These are phyloP conservation scores for Chaetomium globosum DNA, from an alignment of 2,329 filamentous ascomycete species.

Conservation along the genomic window DNA sequence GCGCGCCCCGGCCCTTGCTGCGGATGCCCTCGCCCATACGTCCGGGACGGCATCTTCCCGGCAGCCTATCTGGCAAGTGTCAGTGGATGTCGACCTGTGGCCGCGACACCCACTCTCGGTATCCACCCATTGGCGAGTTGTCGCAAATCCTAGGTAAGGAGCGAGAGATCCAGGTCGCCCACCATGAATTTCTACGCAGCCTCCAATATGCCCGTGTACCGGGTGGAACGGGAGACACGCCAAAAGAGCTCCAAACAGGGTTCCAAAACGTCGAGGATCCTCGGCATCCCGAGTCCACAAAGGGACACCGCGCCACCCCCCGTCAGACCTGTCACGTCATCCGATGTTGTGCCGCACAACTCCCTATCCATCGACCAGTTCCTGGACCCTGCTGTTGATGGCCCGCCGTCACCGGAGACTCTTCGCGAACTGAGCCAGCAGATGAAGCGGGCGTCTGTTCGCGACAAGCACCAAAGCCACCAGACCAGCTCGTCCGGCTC, in stretches of 20 bases:
- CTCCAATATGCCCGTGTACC: conserved; percentile 37
- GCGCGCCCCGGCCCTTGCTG: conserved; percentile 12
- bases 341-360: conserved; percentile 27
- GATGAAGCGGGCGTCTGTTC: conserved; percentile 57
- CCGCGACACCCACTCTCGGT: conserved; percentile 17
- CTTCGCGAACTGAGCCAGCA: conserved; percentile 62
- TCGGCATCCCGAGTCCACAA: conserved; percentile 19
- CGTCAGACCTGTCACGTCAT: conserved; percentile 28
- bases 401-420: conserved; percentile 62
- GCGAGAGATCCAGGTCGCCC: conserved; percentile 15
- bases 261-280: conserved; percentile 33
- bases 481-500: conserved; percentile 58
- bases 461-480: conserved; percentile 52
- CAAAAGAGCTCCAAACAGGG: conserved; percentile 20
- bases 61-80: conserved; percentile 22
- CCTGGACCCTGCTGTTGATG: conserved; percentile 61
- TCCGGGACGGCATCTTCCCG: conserved; percentile 26
- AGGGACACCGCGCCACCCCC: conserved; percentile 21
- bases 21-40: conserved; percentile 25
- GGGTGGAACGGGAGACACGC: conserved; percentile 31
- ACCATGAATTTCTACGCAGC: conserved; percentile 40
- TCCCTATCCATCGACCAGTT: conserved; percentile 46
- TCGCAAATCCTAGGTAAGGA: background rate
- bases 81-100: conserved; percentile 22
- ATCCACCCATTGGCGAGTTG: background rate